Conservation (phyloP, 352 stramenopile genomes). For the Pythium brassicae region DNA sequence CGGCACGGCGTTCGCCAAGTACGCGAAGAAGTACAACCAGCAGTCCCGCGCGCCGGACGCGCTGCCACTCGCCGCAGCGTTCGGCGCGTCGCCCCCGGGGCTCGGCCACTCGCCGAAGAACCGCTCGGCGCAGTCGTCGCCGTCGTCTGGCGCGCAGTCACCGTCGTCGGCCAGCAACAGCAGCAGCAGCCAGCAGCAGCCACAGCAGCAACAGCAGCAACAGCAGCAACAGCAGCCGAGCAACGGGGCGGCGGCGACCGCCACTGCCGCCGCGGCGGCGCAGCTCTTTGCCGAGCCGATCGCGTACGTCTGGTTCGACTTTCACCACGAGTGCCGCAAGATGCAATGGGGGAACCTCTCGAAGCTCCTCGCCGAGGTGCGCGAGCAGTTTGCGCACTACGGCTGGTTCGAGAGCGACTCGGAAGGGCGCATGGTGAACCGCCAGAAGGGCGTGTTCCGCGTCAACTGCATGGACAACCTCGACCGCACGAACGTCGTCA, state of each 20-base stretch:
- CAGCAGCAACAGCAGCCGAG: neutral
- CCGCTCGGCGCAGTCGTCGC: neutral
- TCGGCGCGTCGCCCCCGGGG: slow-evolving; percentile 6
- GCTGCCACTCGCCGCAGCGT: neutral
- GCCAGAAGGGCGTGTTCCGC: slow-evolving; percentile 92
- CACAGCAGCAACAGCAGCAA: neutral
- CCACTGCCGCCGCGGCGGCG: slow-evolving; percentile 8
- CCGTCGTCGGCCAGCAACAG: neutral
- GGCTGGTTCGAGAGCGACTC: slow-evolving; percentile 65
- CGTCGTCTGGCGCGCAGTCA: neutral
- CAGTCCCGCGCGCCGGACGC: slow-evolving; percentile 53
- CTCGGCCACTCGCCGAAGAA: slow-evolving; percentile 37
- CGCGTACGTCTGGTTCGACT: slow-evolving; percentile 96
- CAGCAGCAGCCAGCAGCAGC: slow-evolving; percentile 23
- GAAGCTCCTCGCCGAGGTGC: slow-evolving; percentile 83
- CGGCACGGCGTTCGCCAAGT: slow-evolving; percentile 81
- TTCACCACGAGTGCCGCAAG: slow-evolving; percentile 94
- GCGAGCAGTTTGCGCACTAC: slow-evolving; percentile 59
- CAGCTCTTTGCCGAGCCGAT: slow-evolving; percentile 54
- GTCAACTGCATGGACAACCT: slow-evolving; percentile 99
- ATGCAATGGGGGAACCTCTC: slow-evolving; percentile 91
- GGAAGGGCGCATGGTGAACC: slow-evolving; percentile 46
- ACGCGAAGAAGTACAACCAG: slow-evolving; percentile 85
- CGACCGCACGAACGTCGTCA: slow-evolving; percentile 97
- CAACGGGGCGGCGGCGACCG: slow-evolving; percentile 11